Percentiles rank a stretch among this genome's conserved stretches.
Conservation (phyloP, 352 stramenopile species). For the Pythium rishiriense region DNA sequence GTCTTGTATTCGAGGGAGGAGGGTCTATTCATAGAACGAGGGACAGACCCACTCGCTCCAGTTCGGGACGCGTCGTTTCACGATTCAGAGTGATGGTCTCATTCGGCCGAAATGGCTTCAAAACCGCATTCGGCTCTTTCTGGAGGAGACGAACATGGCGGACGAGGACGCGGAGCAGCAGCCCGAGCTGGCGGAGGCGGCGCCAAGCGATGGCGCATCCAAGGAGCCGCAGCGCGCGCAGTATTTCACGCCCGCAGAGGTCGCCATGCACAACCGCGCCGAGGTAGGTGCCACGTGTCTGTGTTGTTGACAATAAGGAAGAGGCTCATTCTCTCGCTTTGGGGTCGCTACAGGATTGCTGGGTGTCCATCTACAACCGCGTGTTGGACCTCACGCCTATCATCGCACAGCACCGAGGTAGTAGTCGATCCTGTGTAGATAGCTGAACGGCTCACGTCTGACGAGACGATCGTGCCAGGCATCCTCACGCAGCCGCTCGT, state of each 20-base stretch:
- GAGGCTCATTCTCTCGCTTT: too few relatives aligned
- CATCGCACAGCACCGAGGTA: constrained; percentile 63
- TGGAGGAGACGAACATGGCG: background rate
- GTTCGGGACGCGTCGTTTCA: constrained; percentile 25
- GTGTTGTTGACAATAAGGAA: too few relatives aligned
- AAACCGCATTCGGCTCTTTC: background rate
- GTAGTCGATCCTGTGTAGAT: background rate
- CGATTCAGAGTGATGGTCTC: constrained; percentile 7
- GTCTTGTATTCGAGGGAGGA: background rate
- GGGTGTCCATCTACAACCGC: constrained; percentile 68
- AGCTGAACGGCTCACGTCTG: background rate
- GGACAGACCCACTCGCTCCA: too few relatives aligned
- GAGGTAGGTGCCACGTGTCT: too few relatives aligned
- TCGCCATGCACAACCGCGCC: constrained; percentile 80
- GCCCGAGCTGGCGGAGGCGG: background rate
- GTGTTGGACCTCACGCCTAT: constrained; percentile 87
- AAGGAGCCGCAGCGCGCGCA: constrained; percentile 20
- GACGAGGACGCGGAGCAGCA: constrained; percentile 16
- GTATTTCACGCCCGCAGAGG: constrained; percentile 81
- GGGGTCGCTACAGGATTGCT: constrained; percentile 54
- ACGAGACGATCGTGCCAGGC: constrained; percentile 30
- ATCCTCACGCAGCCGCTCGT: constrained; percentile 82
- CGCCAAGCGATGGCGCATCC: background rate
- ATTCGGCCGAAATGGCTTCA: constrained; percentile 13
- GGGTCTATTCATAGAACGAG: background rate